Evolutionary conservation across 2,329 filamentous ascomycete genomes (phyloP).

Genomic region (Hypoxylon sp.): DNA sequence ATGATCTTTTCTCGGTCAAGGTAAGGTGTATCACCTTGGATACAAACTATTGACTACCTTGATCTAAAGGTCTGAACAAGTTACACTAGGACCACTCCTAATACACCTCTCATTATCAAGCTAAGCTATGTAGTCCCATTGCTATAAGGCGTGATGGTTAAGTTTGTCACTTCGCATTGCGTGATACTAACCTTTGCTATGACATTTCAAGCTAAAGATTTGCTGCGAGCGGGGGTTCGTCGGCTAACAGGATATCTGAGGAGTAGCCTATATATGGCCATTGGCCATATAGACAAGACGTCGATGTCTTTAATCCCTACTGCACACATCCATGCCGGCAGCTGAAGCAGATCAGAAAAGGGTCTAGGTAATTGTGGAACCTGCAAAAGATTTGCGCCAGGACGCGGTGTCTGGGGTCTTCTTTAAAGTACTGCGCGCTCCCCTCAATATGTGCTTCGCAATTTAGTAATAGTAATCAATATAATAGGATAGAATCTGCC

Average conservation of each 20-base stretch:
- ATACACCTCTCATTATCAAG: conserved; percentile 6
- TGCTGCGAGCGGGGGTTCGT: conserved; percentile 1
- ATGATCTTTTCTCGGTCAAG: conserved; percentile 35
- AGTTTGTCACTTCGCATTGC: conserved; percentile 10
- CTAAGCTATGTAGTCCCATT: neutral
- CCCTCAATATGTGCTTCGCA: neutral
- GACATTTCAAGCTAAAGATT: conserved; percentile 16
- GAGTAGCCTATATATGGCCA: neutral
- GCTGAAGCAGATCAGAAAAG: conserved; percentile 16
- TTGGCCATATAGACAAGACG: conserved; percentile 6
- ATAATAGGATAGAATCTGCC: neutral
- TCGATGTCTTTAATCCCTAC: conserved; percentile 9
- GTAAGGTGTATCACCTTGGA: conserved; percentile 11
- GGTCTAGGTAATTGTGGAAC: conserved; percentile 30
- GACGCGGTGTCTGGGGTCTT: conserved; percentile 4
- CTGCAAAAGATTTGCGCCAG: conserved; percentile 10
- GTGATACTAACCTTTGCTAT: conserved; percentile 23
- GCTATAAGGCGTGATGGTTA: neutral
- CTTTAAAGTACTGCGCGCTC: conserved; percentile 2
- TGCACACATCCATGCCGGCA: conserved; percentile 1
- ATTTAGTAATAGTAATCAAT: neutral
- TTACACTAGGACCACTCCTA: conserved; percentile 5
- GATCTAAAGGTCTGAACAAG: neutral
- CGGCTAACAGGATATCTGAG: conserved; percentile 7
- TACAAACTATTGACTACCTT: conserved; percentile 24